Percentiles rank a stretch among this genome's conserved stretches.
These are phyloP conservation scores for Colletotrichum aenigma DNA, from an alignment of 2,329 filamentous ascomycete genomes.

Conservation along the genomic window DNA sequence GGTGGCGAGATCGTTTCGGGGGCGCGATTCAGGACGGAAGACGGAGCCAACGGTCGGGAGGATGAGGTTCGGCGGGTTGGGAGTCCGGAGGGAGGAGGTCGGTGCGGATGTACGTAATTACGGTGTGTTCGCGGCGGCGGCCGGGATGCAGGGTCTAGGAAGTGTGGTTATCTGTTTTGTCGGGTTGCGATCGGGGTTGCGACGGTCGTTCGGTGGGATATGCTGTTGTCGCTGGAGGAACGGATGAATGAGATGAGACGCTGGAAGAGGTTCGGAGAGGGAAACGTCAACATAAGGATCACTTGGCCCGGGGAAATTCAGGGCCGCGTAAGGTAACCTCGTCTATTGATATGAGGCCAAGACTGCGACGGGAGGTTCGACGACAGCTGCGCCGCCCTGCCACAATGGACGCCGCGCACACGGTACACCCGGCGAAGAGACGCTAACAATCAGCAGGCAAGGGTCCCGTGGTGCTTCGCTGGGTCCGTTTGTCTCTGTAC, in stretches of 20 bases:
- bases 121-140: neutral
- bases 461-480: neutral
- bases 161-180: neutral
- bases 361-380: constrained; percentile 6
- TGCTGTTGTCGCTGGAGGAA: neutral
- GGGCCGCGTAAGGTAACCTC: constrained; percentile 14
- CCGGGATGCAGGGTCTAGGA: neutral
- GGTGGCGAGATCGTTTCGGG: neutral
- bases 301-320: constrained; percentile 1
- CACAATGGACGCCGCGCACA: neutral
- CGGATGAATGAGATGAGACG: neutral
- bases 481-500: neutral
- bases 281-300: neutral
- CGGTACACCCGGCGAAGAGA: neutral
- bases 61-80: neutral
- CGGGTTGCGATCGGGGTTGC: neutral
- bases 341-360: constrained; percentile 17
- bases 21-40: neutral
- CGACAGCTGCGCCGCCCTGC: neutral
- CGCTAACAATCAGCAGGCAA: neutral
- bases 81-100: neutral
- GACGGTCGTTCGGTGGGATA: neutral
- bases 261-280: neutral
- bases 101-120: neutral
- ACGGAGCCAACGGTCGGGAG: neutral